A percentile compares a stretch with the other conserved stretches of the same genome.
phyloP scores from a whole-genome alignment of 495 filamentous ascomycete genomes.

The Hypoxylon cercidicola region DNA sequence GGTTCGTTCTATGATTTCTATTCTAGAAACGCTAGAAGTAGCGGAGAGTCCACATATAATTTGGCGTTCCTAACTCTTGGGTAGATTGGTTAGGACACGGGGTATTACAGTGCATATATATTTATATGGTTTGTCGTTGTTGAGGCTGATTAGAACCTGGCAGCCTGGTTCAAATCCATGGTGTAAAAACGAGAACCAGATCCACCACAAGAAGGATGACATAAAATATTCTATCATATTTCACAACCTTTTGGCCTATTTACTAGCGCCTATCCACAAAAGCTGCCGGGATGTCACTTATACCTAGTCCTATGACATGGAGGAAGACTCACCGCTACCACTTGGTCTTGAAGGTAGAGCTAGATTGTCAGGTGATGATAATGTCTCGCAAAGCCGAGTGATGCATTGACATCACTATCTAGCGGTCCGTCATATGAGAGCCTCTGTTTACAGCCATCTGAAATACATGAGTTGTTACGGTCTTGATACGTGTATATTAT shows the following conservation, averaged over 20 bases:
- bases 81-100: slow-evolving; percentile 26
- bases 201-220: background rate
- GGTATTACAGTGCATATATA: slow-evolving; percentile 1
- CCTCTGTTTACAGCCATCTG: too few relatives aligned
- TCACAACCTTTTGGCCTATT: background rate
- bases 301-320: background rate
- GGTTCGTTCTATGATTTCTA: slow-evolving; percentile 12
- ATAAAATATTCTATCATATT: slow-evolving; percentile 3
- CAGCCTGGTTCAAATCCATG: background rate
- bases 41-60: slow-evolving; percentile 21
- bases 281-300: background rate
- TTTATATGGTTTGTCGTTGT: slow-evolving; percentile 3
- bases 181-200: background rate
- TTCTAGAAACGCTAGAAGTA: slow-evolving; percentile 43
- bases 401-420: too few relatives aligned
- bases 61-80: slow-evolving; percentile 14
- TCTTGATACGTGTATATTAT: too few relatives aligned
- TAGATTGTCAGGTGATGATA: too few relatives aligned
- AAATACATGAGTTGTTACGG: too few relatives aligned
- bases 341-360: background rate
- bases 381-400: too few relatives aligned
- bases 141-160: slow-evolving; percentile 7
- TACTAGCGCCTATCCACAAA: background rate
- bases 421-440: too few relatives aligned
- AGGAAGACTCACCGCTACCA: background rate